Base-by-base conservation (phyloP, 2,329 filamentous ascomycete species). In the Microdochium trichocladiopsis region DNA sequence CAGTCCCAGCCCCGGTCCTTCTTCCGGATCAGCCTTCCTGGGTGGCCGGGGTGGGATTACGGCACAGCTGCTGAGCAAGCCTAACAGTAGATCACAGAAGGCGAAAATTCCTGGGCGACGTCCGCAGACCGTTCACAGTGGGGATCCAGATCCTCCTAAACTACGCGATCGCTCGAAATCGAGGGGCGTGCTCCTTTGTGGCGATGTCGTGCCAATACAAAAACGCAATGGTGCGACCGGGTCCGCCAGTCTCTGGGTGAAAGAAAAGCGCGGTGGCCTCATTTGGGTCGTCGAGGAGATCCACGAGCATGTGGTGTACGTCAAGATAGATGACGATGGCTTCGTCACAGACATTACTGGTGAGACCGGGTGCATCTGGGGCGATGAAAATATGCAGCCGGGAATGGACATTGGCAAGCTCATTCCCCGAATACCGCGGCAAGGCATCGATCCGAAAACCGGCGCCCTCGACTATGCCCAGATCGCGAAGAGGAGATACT, bases 231-330 rank as follows among this genome's bases (percentile, higher is more conserved):
- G 94, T 3, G 82, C 87, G 11, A 93, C 87, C 4, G 94, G 94
- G 2, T 92, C 94, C 53, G 94, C 94, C 36, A 97, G 92, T 69
- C 74, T 99, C 37, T 99, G 94, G 94, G 94, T 99, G 3, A 99
- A 99, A 73, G 94, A 99, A 69, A 99, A 99, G 70, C 83, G 87
- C 49, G 85, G 90, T 50, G 92, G 93, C 10, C 72, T 99, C 54
- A 97, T 99, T 55, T 99, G 94, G 94, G 94, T 99, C 9, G 72
- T 99, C 2, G 94, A 99, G 67, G 94, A 99, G 70, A 97, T 99
- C 55, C 90, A 93, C 52, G 94, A 99, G 69, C 92, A 99, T 66
- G 86, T 94, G 37, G 91, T 89, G 3, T 81, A 83, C 55, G 71
- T 99, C 45, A 79, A 76, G 11, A 78, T 95, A 21, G 88, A 95